phyloP scores from a whole-genome alignment of 2,329 filamentous ascomycete species.

The Colletotrichum costaricense region DNA sequence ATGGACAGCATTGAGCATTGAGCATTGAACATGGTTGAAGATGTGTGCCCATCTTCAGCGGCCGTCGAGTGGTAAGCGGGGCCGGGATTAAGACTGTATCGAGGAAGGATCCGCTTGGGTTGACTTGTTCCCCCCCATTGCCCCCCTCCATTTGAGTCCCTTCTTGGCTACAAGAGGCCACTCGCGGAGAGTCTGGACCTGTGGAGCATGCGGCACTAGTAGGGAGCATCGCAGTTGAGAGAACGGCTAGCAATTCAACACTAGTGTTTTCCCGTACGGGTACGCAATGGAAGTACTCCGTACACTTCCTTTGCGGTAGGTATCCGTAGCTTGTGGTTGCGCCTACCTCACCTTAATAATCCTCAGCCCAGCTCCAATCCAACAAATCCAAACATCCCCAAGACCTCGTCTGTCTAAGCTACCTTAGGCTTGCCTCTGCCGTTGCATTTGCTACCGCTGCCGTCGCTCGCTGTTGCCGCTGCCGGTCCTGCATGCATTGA shows the following conservation, averaged over 20 bases:
- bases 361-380: not conserved
- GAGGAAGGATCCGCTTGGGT: slow-evolving; percentile 29
- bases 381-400: not conserved
- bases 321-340: not conserved
- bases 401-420: not conserved
- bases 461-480: not conserved
- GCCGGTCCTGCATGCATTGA: not conserved
- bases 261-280: slow-evolving; percentile 6
- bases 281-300: not conserved
- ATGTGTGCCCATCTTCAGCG: slow-evolving; percentile 10
- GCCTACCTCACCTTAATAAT: slow-evolving; percentile 27
- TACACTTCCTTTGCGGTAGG: no score
- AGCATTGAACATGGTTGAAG: no score
- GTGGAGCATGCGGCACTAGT: slow-evolving; percentile 30
- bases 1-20: no score
- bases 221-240: slow-evolving; percentile 6
- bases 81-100: slow-evolving; percentile 33
- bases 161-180: slow-evolving; percentile 4
- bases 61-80: slow-evolving; percentile 8
- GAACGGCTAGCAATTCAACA: not conserved
- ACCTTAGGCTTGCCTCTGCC: not conserved
- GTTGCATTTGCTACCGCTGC: not conserved
- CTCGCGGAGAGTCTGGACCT: slow-evolving; percentile 16
- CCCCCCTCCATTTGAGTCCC: not conserved
- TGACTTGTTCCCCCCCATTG: not conserved